A percentile compares a stretch with the other conserved stretches of the same genome.
These are phyloP conservation scores for Catharanthus roseus DNA, from an alignment of 257 asterid species.

Conservation along the genomic window DNA sequence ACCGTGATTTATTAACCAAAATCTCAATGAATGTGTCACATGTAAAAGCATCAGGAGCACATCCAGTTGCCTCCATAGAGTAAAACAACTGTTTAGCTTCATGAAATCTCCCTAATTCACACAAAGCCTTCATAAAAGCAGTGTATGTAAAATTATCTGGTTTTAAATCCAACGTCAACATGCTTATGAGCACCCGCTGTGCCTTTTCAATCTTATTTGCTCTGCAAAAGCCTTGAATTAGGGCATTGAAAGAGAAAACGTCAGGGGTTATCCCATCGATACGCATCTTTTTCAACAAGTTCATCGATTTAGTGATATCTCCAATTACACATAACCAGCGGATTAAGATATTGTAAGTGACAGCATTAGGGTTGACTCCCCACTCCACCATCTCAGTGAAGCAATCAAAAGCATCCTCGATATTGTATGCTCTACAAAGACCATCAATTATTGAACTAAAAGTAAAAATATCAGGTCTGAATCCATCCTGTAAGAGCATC, in stretches of 20 bases:
- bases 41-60: slow-evolving; percentile 53
- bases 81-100: slow-evolving; percentile 60
- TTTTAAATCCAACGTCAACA: slow-evolving; percentile 51
- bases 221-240: slow-evolving; percentile 58
- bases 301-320: slow-evolving; percentile 48
- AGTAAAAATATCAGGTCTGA: slow-evolving; percentile 67
- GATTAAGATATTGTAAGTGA: slow-evolving; percentile 64
- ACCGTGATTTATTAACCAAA: slow-evolving; percentile 45
- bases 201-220: slow-evolving; percentile 61
- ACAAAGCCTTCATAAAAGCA: slow-evolving; percentile 62
- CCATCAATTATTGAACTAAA: slow-evolving; percentile 74
- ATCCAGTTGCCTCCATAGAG: slow-evolving; percentile 73
- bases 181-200: slow-evolving; percentile 58
- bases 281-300: slow-evolving; percentile 66
- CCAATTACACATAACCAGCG: slow-evolving; percentile 64
- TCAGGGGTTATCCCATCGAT: slow-evolving; percentile 60
- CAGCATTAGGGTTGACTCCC: slow-evolving; percentile 68
- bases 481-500: slow-evolving; percentile 51
- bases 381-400: slow-evolving; percentile 68
- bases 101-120: slow-evolving; percentile 50
- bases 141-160: slow-evolving; percentile 72
- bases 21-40: slow-evolving; percentile 48
- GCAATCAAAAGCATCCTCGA: slow-evolving; percentile 76
- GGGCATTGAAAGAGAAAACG: slow-evolving; percentile 69
- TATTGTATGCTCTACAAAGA: slow-evolving; percentile 54